These are phyloP conservation scores for Nannochloropsis oceanica DNA, from an alignment of 108 stramenopile genomes.

Conservation along the genomic window DNA sequence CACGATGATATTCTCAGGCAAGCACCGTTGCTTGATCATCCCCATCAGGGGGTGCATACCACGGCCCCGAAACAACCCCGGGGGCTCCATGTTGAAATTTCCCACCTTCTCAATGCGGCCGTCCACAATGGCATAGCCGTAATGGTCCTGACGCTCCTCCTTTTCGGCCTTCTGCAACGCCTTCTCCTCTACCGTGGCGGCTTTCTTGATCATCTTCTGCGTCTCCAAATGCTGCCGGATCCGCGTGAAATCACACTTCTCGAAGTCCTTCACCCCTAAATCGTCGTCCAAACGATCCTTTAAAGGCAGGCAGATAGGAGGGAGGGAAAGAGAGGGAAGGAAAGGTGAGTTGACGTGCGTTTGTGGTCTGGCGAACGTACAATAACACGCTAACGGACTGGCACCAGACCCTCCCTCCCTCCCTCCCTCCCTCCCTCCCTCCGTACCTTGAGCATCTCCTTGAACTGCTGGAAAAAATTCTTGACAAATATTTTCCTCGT, in stretches of 20 bases:
- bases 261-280: slow-evolving; percentile 41
- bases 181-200: slow-evolving; percentile 83
- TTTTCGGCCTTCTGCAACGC: slow-evolving; percentile 67
- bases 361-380: neutral
- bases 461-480: slow-evolving; percentile 90
- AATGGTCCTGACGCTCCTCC: slow-evolving; percentile 49
- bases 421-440: no score
- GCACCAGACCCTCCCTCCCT: neutral
- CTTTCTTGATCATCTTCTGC: slow-evolving; percentile 64
- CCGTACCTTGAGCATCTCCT: neutral
- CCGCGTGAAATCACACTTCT: slow-evolving; percentile 81
- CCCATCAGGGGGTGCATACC: slow-evolving; percentile 99
- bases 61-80: slow-evolving; percentile 91
- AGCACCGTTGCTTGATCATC: slow-evolving; percentile 75
- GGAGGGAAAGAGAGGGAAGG: neutral
- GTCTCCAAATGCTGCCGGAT: slow-evolving; percentile 68
- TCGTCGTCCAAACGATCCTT: neutral
- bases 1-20: slow-evolving; percentile 44
- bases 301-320: neutral
- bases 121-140: slow-evolving; percentile 85
- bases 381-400: neutral
- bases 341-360: neutral
- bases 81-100: slow-evolving; percentile 71
- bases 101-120: slow-evolving; percentile 82
- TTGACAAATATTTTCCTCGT: slow-evolving; percentile 79